phyloP scores from a whole-genome alignment of 768 basidiomycete genomes.

The Russula griseocarnosa region DNA sequence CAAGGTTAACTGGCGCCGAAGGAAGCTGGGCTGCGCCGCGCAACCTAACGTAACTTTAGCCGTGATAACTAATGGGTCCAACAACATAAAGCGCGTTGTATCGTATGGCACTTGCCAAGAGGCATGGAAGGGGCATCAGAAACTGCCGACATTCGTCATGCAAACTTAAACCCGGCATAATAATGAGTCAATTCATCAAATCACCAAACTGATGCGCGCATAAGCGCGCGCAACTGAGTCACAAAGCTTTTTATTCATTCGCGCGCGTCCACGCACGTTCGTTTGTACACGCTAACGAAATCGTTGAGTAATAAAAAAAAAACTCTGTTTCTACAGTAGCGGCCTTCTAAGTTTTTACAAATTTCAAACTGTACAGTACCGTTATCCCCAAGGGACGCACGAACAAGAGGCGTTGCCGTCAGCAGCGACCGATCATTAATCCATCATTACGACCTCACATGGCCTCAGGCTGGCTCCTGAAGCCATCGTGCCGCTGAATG shows the following conservation, averaged over 20 bases:
- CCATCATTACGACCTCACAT: too few species aligned
- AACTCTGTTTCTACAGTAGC: background rate
- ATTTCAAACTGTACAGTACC: too few species aligned
- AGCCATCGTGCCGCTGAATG: too few species aligned
- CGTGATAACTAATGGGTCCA: background rate
- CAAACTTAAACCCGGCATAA: too few species aligned
- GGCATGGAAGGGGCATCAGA: background rate
- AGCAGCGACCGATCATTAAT: too few species aligned
- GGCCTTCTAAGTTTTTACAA: background rate
- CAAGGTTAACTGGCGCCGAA: background rate
- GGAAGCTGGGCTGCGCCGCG: background rate
- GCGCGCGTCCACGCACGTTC: too few species aligned
- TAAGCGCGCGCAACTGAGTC: background rate
- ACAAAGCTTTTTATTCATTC: too few species aligned
- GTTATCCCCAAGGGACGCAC: background rate
- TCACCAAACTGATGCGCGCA: background rate
- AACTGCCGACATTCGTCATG: background rate
- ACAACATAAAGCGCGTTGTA: background rate
- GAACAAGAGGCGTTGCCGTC: background rate
- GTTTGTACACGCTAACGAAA: background rate
- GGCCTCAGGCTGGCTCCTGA: too few species aligned
- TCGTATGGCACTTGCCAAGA: background rate
- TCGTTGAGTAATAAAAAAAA: background rate
- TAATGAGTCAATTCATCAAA: too few species aligned
- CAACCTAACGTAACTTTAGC: background rate